These are phyloP conservation scores for Salvia miltiorrhiza DNA, from an alignment of 257 asterid species.

Conservation along the genomic window DNA sequence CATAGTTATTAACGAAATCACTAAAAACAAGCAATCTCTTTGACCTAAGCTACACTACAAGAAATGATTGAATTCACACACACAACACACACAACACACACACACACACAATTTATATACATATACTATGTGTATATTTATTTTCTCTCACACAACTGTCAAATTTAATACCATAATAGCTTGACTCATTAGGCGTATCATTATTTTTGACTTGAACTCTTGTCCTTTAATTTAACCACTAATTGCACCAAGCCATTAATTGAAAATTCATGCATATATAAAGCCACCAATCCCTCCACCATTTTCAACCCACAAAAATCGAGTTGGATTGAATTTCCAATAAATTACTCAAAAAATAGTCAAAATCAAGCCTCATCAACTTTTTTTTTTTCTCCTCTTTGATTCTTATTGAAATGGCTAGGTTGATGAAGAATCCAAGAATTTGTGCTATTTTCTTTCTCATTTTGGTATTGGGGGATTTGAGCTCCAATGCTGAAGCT, in stretches of 20 bases:
- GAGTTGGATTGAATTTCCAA: background rate
- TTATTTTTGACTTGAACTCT: slow-evolving; percentile 17
- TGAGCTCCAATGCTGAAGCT: slow-evolving; percentile 19
- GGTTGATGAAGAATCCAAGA: background rate
- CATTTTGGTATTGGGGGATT: slow-evolving; percentile 3
- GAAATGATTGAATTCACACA: slow-evolving; percentile 19
- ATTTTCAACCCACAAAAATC: slow-evolving; percentile 17
- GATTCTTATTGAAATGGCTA: slow-evolving; percentile 21
- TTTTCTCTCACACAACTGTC: slow-evolving; percentile 30
- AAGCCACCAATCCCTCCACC: slow-evolving; percentile 18
- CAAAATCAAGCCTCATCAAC: background rate
- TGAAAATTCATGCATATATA: slow-evolving; percentile 29
- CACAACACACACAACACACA: too few species aligned
- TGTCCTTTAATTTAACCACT: slow-evolving; percentile 38
- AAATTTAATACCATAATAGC: slow-evolving; percentile 26
- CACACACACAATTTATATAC: background rate
- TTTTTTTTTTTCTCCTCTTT: background rate
- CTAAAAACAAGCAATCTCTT: slow-evolving; percentile 3
- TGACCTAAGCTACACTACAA: slow-evolving; percentile 11
- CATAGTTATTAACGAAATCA: background rate
- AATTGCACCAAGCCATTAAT: slow-evolving; percentile 29
- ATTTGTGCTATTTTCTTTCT: slow-evolving; percentile 11
- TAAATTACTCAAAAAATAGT: background rate
- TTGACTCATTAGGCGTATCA: slow-evolving; percentile 11
- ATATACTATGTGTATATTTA: too few species aligned